Percentiles rank a stretch among this genome's conserved stretches.
Evolutionary conservation across 106 monocot species (phyloP).

Genomic region (Dendrobium huoshanense): DNA sequence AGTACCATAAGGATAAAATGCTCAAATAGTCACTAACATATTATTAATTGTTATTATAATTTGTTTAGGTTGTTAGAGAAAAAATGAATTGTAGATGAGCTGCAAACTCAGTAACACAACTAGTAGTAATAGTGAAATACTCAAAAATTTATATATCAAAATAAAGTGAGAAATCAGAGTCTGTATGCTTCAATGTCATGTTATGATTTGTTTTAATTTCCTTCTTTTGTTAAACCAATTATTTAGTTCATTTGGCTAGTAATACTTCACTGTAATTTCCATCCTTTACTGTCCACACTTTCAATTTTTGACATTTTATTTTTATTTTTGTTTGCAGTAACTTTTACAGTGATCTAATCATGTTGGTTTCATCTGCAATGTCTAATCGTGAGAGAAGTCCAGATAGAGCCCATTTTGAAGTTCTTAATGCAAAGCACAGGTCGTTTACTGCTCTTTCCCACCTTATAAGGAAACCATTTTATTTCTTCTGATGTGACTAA

Average conservation of each 20-base stretch:
- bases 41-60: no score
- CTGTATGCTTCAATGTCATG: no score
- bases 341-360: constrained; percentile 74
- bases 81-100: no score
- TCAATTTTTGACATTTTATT: background rate
- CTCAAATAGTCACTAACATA: no score
- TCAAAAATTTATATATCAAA: no score
- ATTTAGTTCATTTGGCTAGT: background rate
- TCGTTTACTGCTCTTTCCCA: constrained; percentile 5
- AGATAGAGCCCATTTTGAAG: constrained; percentile 89
- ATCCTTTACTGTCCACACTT: background rate
- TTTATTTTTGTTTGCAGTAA: constrained; percentile 42
- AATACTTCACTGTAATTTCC: background rate
- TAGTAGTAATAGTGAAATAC: no score
- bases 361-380: constrained; percentile 77
- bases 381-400: constrained; percentile 67
- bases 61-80: no score
- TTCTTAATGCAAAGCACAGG: constrained; percentile 86
- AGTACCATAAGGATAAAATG: no score
- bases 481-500: background rate
- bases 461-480: background rate
- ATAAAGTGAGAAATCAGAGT: no score
- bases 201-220: constrained; percentile 1
- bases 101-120: no score
- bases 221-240: background rate